Conservation (phyloP, 306 rosid genomes). For the Vigna unguiculata region DNA sequence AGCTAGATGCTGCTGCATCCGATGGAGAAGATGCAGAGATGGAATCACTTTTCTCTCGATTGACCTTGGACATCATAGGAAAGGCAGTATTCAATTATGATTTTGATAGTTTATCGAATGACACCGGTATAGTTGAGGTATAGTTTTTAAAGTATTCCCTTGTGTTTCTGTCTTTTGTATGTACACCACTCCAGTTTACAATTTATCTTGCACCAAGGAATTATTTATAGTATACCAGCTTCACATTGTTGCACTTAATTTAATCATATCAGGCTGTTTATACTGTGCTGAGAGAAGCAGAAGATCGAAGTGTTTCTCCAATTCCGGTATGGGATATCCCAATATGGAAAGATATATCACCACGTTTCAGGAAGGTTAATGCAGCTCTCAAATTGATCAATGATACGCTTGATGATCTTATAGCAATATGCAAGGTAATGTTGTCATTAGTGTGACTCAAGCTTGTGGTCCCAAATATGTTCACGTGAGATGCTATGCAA, state of each 20-base stretch:
- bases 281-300: slow-evolving; percentile 94
- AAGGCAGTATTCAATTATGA: slow-evolving; percentile 97
- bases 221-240: slow-evolving; percentile 26
- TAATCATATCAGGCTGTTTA: slow-evolving; percentile 89
- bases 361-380: slow-evolving; percentile 81
- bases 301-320: slow-evolving; percentile 89
- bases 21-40: slow-evolving; percentile 94
- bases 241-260: slow-evolving; percentile 48
- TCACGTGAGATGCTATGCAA: slow-evolving; percentile 16
- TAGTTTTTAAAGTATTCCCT: slow-evolving; percentile 42
- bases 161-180: slow-evolving; percentile 24
- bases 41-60: slow-evolving; percentile 97
- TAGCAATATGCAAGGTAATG: slow-evolving; percentile 91
- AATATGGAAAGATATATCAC: slow-evolving; percentile 97
- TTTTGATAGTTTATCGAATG: slow-evolving; percentile 90
- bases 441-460: slow-evolving; percentile 36
- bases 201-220: slow-evolving; percentile 23
- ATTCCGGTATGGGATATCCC: slow-evolving; percentile 97
- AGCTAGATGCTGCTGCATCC: slow-evolving; percentile 83
- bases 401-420: slow-evolving; percentile 74
- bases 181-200: slow-evolving; percentile 34
- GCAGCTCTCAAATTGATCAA: slow-evolving; percentile 91
- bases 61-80: slow-evolving; percentile 93
- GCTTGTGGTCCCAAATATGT: slow-evolving; percentile 26
- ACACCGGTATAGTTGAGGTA: slow-evolving; percentile 95